Conservation (phyloP, 345 rosid species). For the Eucalyptus dawsonii region DNA sequence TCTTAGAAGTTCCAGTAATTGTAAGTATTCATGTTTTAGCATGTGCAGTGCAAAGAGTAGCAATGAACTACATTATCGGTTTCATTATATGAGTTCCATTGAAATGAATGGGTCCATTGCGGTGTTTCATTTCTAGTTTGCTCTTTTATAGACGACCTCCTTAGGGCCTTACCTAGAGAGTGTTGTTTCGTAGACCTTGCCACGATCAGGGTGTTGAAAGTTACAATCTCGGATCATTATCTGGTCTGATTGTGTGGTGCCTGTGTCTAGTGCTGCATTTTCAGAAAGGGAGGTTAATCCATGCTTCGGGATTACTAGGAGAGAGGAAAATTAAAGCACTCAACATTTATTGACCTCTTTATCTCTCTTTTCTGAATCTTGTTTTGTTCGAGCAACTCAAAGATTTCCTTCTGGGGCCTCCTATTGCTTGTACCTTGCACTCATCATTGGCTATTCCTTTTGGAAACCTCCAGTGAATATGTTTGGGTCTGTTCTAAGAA, state of each 20-base stretch:
- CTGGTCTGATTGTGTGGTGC: background rate
- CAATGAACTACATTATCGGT: background rate
- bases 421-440: background rate
- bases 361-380: background rate
- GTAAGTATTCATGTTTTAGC: background rate
- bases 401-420: background rate
- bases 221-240: background rate
- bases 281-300: background rate
- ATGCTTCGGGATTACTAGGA: background rate
- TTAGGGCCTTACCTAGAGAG: background rate
- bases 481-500: background rate
- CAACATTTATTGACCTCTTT: background rate
- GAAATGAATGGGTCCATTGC: background rate
- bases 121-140: background rate
- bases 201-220: background rate
- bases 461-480: background rate
- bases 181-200: background rate
- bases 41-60: background rate
- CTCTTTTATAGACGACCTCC: background rate
- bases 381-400: background rate
- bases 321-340: background rate
- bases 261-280: background rate
- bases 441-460: background rate
- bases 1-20: background rate
- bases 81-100: background rate